A percentile compares a stretch with the other conserved stretches of the same genome.
Evolutionary conservation across 192 early-diverging fungal species (phyloP).

Genomic region (Entophlyctis luteolus): DNA sequence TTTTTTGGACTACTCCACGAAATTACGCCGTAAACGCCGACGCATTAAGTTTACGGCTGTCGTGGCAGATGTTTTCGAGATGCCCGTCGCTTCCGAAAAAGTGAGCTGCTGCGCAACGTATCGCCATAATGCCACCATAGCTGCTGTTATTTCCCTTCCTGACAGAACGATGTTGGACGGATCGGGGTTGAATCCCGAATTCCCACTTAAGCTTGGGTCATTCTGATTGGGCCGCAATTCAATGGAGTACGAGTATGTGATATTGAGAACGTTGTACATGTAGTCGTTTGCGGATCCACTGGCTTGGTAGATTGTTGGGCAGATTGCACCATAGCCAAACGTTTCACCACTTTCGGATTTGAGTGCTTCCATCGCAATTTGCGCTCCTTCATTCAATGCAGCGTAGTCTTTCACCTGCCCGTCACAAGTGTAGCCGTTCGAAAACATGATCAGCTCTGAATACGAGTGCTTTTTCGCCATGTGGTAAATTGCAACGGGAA

Average conservation of each 20-base stretch:
- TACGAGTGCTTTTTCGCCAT: conserved; percentile 35
- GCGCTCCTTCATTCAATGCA: conserved; percentile 1
- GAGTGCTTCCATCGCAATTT: conserved; percentile 26
- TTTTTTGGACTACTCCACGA: too few relatives aligned
- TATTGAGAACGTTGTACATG: conserved; percentile 27
- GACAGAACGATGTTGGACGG: conserved; percentile 23
- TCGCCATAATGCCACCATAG: conserved; percentile 20
- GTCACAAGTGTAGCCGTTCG: conserved; percentile 30
- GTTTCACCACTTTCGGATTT: conserved; percentile 3
- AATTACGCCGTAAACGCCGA: too few relatives aligned
- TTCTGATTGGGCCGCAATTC: conserved; percentile 29
- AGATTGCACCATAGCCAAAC: conserved; percentile 24
- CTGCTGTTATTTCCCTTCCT: conserved; percentile 29
- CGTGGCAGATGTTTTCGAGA: too few relatives aligned
- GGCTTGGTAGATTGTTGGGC: conserved; percentile 35
- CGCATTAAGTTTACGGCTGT: too few relatives aligned
- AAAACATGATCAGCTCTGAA: conserved; percentile 57
- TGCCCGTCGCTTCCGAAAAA: too few relatives aligned
- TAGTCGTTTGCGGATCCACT: conserved; percentile 32
- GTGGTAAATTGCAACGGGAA: neutral
- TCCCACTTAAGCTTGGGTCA: too few relatives aligned
- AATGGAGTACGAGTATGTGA: conserved; percentile 28
- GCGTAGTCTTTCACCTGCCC: conserved; percentile 23
- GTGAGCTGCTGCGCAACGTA: conserved; percentile 9
- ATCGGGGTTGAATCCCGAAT: conserved; percentile 30